Conservation (phyloP, 805 yeast genomes). For the Wilhelminamyces savonicus region DNA sequence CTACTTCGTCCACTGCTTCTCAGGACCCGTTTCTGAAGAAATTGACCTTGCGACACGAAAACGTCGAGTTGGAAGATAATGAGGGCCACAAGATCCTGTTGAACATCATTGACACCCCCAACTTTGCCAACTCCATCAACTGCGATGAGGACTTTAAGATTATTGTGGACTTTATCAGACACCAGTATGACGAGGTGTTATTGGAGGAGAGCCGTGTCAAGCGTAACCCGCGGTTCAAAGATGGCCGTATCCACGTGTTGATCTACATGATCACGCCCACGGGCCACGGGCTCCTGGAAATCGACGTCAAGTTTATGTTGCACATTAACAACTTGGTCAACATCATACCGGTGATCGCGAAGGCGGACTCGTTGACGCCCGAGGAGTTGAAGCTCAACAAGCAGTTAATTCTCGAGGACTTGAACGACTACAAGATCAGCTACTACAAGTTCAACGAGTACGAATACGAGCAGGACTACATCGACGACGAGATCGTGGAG, state of each 20-base stretch:
- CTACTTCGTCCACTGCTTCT: slow-evolving; percentile 55
- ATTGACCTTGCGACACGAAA: slow-evolving; percentile 66
- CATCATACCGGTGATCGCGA: slow-evolving; percentile 37
- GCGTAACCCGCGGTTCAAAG: slow-evolving; percentile 81
- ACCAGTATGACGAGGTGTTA: slow-evolving; percentile 77
- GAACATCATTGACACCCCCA: slow-evolving; percentile 77
- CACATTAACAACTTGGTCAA: slow-evolving; percentile 38
- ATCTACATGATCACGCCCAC: slow-evolving; percentile 41
- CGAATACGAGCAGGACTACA: slow-evolving; percentile 43
- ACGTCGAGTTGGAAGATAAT: slow-evolving; percentile 79
- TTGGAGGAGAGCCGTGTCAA: slow-evolving; percentile 76
- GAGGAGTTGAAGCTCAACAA: slow-evolving; percentile 59
- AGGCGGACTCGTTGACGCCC: slow-evolving; percentile 38
- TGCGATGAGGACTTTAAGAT: slow-evolving; percentile 62
- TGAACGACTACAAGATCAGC: slow-evolving; percentile 63
- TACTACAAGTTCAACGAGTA: slow-evolving; percentile 65
- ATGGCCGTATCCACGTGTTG: slow-evolving; percentile 70
- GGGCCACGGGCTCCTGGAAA: slow-evolving; percentile 37
- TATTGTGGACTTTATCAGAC: slow-evolving; percentile 72
- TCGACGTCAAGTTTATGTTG: slow-evolving; percentile 36
- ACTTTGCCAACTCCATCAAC: slow-evolving; percentile 71
- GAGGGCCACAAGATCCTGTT: slow-evolving; percentile 79
- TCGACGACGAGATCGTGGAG: slow-evolving; percentile 52
- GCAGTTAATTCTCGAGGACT: slow-evolving; percentile 68
- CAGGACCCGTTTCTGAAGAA: slow-evolving; percentile 45